Conservation (phyloP, 1,139 yeast genomes). For the Hansenula lynferdii region DNA sequence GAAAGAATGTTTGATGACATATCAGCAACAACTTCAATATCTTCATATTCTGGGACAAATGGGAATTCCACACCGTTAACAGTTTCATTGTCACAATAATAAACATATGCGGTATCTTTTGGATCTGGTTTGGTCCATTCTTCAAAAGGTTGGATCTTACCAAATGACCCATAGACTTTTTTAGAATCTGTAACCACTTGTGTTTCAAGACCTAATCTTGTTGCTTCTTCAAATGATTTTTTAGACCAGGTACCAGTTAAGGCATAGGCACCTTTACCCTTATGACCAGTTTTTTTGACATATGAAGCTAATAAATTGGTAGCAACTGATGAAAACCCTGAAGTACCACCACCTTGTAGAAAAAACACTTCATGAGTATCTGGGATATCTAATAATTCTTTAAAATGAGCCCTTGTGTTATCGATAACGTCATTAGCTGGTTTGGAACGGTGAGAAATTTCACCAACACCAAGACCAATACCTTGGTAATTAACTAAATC, state of each 20-base stretch:
- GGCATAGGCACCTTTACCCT: slow-evolving; percentile 81
- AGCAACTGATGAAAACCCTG: slow-evolving; percentile 86
- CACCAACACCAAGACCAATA: slow-evolving; percentile 84
- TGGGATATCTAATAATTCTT: slow-evolving; percentile 65
- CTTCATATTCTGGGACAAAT: slow-evolving; percentile 45
- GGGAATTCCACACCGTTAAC: slow-evolving; percentile 90
- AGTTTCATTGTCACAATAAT: slow-evolving; percentile 94
- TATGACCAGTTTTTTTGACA: slow-evolving; percentile 62
- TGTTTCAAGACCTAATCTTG: slow-evolving; percentile 73
- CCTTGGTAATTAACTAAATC: slow-evolving; percentile 71
- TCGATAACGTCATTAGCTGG: slow-evolving; percentile 77
- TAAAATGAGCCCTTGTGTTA: slow-evolving; percentile 64
- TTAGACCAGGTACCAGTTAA: slow-evolving; percentile 93
- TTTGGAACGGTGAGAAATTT: slow-evolving; percentile 88
- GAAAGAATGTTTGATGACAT: slow-evolving; percentile 92
- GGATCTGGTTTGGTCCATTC: slow-evolving; percentile 51
- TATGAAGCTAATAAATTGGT: slow-evolving; percentile 76
- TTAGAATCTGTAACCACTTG: slow-evolving; percentile 68
- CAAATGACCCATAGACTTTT: slow-evolving; percentile 49
- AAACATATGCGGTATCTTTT: slow-evolving; percentile 71
- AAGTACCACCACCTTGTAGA: slow-evolving; percentile 97
- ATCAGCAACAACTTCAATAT: slow-evolving; percentile 83
- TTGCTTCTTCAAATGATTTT: slow-evolving; percentile 83
- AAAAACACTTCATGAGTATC: slow-evolving; percentile 92
- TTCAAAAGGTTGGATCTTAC: slow-evolving; percentile 61